These are phyloP conservation scores for Sporobolus alterniflorus DNA, from an alignment of 202 grass and related monocot species.

Conservation along the genomic window DNA sequence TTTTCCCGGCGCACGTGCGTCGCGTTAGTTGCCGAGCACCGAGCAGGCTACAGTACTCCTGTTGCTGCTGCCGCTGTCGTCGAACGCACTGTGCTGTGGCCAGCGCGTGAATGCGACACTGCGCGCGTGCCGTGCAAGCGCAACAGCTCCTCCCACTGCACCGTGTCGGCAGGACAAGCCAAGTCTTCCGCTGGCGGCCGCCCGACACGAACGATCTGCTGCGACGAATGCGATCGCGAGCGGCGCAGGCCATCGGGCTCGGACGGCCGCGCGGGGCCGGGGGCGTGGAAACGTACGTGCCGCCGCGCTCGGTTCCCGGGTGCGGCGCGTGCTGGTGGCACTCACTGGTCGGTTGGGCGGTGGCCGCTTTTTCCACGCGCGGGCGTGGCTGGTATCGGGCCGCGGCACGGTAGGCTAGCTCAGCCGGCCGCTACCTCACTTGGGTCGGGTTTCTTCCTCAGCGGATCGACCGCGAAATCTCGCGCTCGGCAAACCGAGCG, in stretches of 20 bases:
- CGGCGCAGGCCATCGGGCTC: background rate
- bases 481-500: no score
- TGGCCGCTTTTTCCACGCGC: constrained; percentile 14
- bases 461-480: background rate
- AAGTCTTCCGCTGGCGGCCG: no score
- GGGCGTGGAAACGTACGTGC: background rate
- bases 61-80: background rate
- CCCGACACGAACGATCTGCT: no score
- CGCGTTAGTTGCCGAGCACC: no score
- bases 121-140: background rate
- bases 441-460: no score
- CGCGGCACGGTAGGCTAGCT: background rate
- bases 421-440: background rate
- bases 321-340: no score
- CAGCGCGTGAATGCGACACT: background rate
- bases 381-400: constrained; percentile 4
- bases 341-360: background rate
- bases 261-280: no score
- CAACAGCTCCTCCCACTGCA: background rate
- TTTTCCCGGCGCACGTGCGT: background rate
- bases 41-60: background rate
- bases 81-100: background rate
- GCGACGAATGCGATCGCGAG: no score
- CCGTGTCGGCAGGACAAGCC: constrained; percentile 8
- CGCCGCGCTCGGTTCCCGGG: background rate